Percentiles rank a stretch among this genome's conserved stretches.
Evolutionary conservation across 2,329 filamentous ascomycete species (phyloP).

Genomic region (Colletotrichum sp.): DNA sequence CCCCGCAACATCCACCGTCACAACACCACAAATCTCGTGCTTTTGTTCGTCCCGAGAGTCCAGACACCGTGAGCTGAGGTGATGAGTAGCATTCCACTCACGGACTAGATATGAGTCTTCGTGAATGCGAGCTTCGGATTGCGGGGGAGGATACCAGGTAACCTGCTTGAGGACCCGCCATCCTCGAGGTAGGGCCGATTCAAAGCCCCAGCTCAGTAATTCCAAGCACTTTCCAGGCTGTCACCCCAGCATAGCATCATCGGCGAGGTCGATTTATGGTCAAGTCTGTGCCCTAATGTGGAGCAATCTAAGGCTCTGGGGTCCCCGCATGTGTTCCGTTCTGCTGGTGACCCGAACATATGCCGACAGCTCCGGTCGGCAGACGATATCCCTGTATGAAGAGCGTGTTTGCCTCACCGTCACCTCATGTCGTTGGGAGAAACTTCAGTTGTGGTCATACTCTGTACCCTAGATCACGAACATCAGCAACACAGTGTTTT

Average conservation of each 20-base stretch:
- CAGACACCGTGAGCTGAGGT: background rate
- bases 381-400: background rate
- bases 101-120: background rate
- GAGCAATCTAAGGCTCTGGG: background rate
- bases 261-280: background rate
- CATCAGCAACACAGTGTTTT: background rate
- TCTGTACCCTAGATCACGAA: background rate
- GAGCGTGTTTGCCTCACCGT: background rate
- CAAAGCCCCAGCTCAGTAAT: background rate
- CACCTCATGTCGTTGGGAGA: background rate
- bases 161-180: background rate
- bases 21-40: background rate
- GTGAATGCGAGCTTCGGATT: background rate
- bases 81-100: background rate
- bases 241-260: background rate
- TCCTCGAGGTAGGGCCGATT: conserved; percentile 9
- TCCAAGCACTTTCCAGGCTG: background rate
- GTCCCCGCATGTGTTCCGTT: conserved; percentile 3
- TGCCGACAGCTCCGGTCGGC: background rate
- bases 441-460: background rate
- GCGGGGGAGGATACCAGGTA: background rate
- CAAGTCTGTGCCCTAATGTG: background rate
- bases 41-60: background rate
- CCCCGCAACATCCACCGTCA: conserved; percentile 1
- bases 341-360: background rate